Evolutionary conservation across 257 asterid genomes (phyloP).

Genomic region (Lavandula angustifolia): DNA sequence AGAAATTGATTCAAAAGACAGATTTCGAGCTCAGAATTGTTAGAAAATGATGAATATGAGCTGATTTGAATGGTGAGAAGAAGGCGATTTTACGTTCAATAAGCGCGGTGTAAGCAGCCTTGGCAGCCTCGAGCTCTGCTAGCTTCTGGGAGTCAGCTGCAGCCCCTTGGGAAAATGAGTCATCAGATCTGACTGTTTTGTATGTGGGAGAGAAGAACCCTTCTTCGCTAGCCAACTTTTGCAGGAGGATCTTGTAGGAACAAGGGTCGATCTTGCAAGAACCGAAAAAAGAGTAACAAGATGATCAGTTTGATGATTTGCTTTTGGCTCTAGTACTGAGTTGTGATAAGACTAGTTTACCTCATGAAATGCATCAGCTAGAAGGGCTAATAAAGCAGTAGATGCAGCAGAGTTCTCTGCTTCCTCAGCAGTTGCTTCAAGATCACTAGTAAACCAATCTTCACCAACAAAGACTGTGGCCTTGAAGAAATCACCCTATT

Average conservation of each 20-base stretch:
- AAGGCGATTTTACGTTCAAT: conserved; percentile 36
- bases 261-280: conserved; percentile 30
- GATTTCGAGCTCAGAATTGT: not conserved
- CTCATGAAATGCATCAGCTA: conserved; percentile 36
- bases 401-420: conserved; percentile 53
- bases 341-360: conserved; percentile 28
- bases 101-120: conserved; percentile 46
- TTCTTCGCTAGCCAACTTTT: conserved; percentile 34
- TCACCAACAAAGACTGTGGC: conserved; percentile 34
- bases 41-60: not conserved
- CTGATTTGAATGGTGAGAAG: not conserved
- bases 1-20: not conserved
- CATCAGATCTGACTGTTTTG: conserved; percentile 31
- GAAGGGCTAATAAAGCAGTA: conserved; percentile 40
- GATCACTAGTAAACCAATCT: conserved; percentile 34
- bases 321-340: too few species aligned
- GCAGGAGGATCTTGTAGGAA: conserved; percentile 47
- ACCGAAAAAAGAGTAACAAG: not conserved
- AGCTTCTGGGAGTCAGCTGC: conserved; percentile 44
- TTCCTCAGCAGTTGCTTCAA: conserved; percentile 31
- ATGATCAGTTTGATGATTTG: too few species aligned
- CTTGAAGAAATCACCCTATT: conserved; percentile 33
- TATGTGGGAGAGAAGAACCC: conserved; percentile 41
- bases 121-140: conserved; percentile 56
- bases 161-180: conserved; percentile 36